These are phyloP conservation scores for Pyracantha coccinea DNA, from an alignment of 331 rosid genomes.

Conservation along the genomic window DNA sequence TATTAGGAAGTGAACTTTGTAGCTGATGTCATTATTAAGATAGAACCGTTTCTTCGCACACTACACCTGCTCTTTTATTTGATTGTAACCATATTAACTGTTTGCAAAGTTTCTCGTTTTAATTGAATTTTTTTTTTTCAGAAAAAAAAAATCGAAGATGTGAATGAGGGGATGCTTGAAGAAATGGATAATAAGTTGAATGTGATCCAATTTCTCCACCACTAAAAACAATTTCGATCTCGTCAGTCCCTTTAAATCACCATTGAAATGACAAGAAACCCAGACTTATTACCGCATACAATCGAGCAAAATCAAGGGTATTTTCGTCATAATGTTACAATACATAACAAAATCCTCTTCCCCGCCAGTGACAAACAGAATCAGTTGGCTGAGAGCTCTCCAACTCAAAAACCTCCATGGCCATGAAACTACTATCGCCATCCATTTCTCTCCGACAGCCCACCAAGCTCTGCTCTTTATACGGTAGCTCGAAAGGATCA, in stretches of 20 bases:
- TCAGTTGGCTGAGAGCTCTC: background rate
- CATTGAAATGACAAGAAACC: background rate
- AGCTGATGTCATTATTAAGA: too few species aligned
- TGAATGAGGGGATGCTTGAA: background rate
- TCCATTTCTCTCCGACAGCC: conserved; percentile 26
- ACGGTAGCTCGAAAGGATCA: conserved; percentile 13
- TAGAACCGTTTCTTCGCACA: too few species aligned
- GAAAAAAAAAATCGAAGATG: background rate
- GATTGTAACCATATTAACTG: too few species aligned
- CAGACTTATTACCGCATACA: background rate
- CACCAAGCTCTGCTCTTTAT: conserved; percentile 22
- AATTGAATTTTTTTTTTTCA: background rate
- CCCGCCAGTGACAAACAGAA: conserved; percentile 27
- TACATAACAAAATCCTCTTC: conserved; percentile 8
- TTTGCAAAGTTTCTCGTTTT: too few species aligned
- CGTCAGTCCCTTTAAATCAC: background rate
- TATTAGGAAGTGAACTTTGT: too few species aligned
- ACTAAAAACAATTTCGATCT: conserved; percentile 1
- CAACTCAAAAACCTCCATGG: conserved; percentile 20
- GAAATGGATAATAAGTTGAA: conserved; percentile 13
- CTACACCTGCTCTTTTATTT: too few species aligned
- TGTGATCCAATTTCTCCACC: conserved; percentile 11
- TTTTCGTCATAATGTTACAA: background rate
- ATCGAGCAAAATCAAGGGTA: background rate
- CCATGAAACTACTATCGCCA: conserved; percentile 27